phyloP scores from a whole-genome alignment of 2,329 filamentous ascomycete genomes.

The Botrytis tulipae region DNA sequence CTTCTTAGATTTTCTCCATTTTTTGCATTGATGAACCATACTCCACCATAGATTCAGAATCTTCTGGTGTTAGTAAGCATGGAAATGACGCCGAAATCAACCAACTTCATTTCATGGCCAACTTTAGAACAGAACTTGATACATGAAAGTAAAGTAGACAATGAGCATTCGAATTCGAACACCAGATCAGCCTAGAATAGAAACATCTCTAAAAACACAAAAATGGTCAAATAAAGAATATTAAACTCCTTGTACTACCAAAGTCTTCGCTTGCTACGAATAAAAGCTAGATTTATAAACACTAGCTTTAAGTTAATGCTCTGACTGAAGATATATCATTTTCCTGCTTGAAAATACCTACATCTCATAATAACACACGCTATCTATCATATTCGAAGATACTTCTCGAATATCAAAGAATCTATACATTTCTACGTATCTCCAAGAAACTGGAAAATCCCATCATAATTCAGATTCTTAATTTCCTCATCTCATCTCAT shows the following conservation, averaged over 20 bases:
- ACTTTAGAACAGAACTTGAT: background rate
- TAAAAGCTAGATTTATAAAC: background rate
- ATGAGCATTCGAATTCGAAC: background rate
- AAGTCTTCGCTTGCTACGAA: background rate
- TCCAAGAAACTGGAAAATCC: too few relatives aligned
- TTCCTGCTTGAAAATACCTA: too few relatives aligned
- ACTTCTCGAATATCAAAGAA: too few relatives aligned
- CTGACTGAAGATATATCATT: background rate
- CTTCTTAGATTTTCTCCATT: background rate
- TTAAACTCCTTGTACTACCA: background rate
- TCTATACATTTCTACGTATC: too few relatives aligned
- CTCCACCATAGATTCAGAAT: background rate
- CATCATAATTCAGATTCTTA: rapidly evolving
- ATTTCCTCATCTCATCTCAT: too few relatives aligned
- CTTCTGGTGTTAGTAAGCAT: background rate
- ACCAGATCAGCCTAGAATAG: background rate
- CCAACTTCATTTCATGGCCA: background rate
- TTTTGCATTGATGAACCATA: too few relatives aligned
- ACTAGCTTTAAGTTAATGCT: background rate
- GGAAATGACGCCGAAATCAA: background rate
- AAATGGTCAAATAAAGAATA: background rate
- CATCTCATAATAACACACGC: too few relatives aligned
- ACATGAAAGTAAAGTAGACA: background rate
- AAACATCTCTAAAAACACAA: background rate
- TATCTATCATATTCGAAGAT: too few relatives aligned